Base-by-base conservation (phyloP, 345 rosid genomes). In the Litchi chinensis region DNA sequence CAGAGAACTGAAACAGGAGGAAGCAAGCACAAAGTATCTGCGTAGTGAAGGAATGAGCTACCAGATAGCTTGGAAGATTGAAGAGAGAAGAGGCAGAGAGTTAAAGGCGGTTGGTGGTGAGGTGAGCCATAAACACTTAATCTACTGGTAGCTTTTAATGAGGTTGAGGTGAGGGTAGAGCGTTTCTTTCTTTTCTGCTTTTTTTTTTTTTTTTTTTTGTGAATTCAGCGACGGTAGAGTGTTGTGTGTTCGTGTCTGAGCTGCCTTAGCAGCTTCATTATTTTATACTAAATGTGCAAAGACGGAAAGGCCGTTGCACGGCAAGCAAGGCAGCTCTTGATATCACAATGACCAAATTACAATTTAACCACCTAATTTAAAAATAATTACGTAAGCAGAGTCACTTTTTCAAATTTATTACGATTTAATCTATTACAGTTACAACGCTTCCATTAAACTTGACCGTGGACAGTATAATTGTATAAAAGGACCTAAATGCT, bases 91-190 rank as follows among this genome's bases (percentile, higher is more conserved):
- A 11, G 65, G 6, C 60, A 48, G 28, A 39, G 76, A 75, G 46
- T 65, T 65, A 32, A 44, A 75, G 63, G 46, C 64, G 48, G 78
- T 65, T 44, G 52, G 66, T 75, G 50, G 13, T 46, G 21, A 63
- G 1, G 52, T 9, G 65, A 75, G 71, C 71, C 65, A 10, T 65
- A 19, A 75, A 65, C 46, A 50, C 78, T 65, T 65, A 75, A 75
- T 48, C 78, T 65, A 12, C 21, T 50, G 63, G 59, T 5, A 70
- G 57, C 3, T 37, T 22, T 57, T 3, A 57, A 57, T 57, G 63
- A 46, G 52, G 52, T 11, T 46, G 52, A 46, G 52, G 2, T 11
- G 12, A 46, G 12, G 52, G 2, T 1, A 46, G 52, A 26, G 28
- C 1, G 28, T 26, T 26, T 26, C 28, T 26, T 26, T 26, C 1